Percentiles rank a stretch among this genome's conserved stretches.
These are phyloP conservation scores for Aureobasidium namibiae DNA, from an alignment of 2,329 filamentous ascomycete species.

Conservation along the genomic window DNA sequence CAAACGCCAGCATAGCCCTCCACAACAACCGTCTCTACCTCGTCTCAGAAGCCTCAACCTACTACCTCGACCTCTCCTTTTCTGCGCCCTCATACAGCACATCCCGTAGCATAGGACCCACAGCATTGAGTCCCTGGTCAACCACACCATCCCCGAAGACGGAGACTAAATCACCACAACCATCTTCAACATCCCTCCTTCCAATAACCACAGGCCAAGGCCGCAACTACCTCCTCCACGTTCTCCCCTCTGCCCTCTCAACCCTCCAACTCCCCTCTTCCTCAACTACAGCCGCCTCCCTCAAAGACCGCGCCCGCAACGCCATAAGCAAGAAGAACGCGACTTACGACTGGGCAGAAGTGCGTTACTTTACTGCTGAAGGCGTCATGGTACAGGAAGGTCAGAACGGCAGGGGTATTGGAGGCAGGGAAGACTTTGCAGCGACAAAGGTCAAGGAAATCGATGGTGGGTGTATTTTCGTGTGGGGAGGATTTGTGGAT, in stretches of 20 bases:
- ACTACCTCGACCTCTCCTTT: slow-evolving; percentile 17
- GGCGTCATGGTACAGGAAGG: slow-evolving; percentile 27
- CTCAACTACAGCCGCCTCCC: slow-evolving; percentile 37
- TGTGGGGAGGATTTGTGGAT: slow-evolving; percentile 46
- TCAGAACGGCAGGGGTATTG: slow-evolving; percentile 28
- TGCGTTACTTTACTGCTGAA: slow-evolving; percentile 39
- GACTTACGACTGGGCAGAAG: slow-evolving; percentile 43
- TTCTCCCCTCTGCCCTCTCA: slow-evolving; percentile 47
- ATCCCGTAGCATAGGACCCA: slow-evolving; percentile 13
- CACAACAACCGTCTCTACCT: slow-evolving; percentile 34
- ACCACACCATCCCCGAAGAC: slow-evolving; percentile 36
- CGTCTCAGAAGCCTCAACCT: slow-evolving; percentile 15
- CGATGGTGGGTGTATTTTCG: slow-evolving; percentile 39
- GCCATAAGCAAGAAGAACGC: slow-evolving; percentile 40
- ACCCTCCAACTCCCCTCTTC: slow-evolving; percentile 44
- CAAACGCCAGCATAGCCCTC: slow-evolving; percentile 35
- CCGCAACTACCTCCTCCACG: slow-evolving; percentile 43
- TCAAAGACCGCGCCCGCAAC: slow-evolving; percentile 43
- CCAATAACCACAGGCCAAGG: slow-evolving; percentile 45
- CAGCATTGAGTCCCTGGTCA: slow-evolving; percentile 31
- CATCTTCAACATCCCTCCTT: slow-evolving; percentile 32
- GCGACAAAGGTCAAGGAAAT: slow-evolving; percentile 34
- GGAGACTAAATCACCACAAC: too few relatives aligned
- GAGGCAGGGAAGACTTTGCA: slow-evolving; percentile 33
- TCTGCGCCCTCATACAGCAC: slow-evolving; percentile 13